Percentiles rank a stretch among this genome's conserved stretches.
These are phyloP conservation scores for Podospora comata DNA, from an alignment of 495 filamentous ascomycete species.

Conservation along the genomic window DNA sequence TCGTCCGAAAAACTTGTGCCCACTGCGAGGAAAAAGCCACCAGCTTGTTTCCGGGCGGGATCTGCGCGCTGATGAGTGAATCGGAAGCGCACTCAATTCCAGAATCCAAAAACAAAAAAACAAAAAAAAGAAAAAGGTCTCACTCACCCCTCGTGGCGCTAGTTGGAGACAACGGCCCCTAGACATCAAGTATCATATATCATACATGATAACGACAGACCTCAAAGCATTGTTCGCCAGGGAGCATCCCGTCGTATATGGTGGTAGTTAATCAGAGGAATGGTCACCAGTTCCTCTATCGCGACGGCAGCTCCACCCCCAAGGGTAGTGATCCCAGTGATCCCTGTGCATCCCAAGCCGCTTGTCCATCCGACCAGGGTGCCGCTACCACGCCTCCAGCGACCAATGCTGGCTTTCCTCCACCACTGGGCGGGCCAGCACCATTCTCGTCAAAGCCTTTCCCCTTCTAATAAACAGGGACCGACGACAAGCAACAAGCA, in stretches of 20 bases:
- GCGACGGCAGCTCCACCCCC: background rate
- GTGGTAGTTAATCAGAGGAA: background rate
- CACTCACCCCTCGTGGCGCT: background rate
- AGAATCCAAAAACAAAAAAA: too few species aligned
- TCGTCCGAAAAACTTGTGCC: background rate
- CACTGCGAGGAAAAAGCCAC: background rate
- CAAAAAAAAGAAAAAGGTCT: too few species aligned
- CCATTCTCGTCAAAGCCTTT: conserved; percentile 15
- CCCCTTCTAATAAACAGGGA: conserved; percentile 11
- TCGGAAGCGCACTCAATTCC: background rate
- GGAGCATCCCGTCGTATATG: background rate
- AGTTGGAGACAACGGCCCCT: background rate
- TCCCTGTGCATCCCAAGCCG: conserved; percentile 12
- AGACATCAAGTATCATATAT: background rate
- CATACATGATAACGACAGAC: background rate
- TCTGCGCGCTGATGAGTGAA: background rate
- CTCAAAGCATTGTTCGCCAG: background rate
- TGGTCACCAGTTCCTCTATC: conserved; percentile 11
- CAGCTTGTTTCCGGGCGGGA: background rate
- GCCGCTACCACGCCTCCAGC: conserved; percentile 7
- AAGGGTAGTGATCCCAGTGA: conserved; percentile 8
- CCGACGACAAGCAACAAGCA: background rate
- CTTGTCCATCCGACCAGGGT: conserved; percentile 5
- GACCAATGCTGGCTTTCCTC: background rate
- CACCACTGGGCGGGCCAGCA: conserved; percentile 10